Base-by-base conservation (phyloP, 306 rosid genomes). In the Inga oerstediana region DNA sequence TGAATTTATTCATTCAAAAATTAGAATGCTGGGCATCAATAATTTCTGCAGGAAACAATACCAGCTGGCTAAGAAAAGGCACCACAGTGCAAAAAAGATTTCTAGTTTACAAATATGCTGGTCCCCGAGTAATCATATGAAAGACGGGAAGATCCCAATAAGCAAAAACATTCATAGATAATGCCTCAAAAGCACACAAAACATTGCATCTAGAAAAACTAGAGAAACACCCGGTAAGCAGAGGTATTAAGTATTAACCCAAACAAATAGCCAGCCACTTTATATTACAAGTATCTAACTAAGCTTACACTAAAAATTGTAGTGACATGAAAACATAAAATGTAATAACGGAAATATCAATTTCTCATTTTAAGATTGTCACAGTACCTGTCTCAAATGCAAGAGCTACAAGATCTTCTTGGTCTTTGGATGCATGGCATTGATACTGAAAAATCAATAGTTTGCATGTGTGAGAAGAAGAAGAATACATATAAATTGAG, bases 351-450 rank as follows among this genome's bases (percentile, higher is more conserved):
- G 30, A 68, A 39, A 37, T 19, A 37, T 16, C 27, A 68, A 37
- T 11, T 11, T 37, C 44, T 20, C 30, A 37, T 37, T 19, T 48
- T 35, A 68, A 17, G 48, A 19, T 8, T 8, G 39, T 13, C 11
- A 9, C 0, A 32, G 16, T 79, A 93, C 99, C 98, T 92, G 97
- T 88, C 98, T 93, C 86, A 95, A 80, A 7, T 97, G 88, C 87
- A 95, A 87, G 17, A 95, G 93, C 89, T 93, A 97, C 84, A 93
- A 54, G 48, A 95, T 95, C 85, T 87, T 89, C 51, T 87, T 92
- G 15, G 97, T 83, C 87, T 95, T 92, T 0, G 98, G 97, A 68
- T 95, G 88, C 88, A 93, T 93, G 46, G 98, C 98, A 81, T 95
- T 95, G 67, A 95, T 93, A 92, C 93, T 95, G 89, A 61, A 84